These are phyloP conservation scores for Penicillium sp. DNA, from an alignment of 2,329 filamentous ascomycete species.

Conservation along the genomic window DNA sequence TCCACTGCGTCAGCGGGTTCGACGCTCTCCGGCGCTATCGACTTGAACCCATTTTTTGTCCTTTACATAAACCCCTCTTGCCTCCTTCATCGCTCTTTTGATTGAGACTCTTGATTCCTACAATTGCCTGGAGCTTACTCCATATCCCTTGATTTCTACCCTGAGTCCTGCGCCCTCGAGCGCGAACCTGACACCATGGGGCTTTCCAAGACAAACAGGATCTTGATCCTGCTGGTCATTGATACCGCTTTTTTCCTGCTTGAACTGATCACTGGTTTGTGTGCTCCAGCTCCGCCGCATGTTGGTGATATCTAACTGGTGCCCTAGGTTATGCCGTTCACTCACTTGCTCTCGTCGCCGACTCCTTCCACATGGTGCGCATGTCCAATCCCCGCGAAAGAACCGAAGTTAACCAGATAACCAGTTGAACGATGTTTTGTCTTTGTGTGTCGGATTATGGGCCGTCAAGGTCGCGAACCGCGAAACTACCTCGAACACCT, in stretches of 20 bases:
- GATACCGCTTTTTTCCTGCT: constrained; percentile 88
- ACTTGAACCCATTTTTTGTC: constrained; percentile 4
- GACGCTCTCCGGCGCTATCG: constrained; percentile 5
- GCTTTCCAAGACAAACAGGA: constrained; percentile 89
- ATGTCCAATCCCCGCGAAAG: background rate
- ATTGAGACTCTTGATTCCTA: background rate
- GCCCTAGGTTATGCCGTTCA: constrained; percentile 73
- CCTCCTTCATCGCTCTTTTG: background rate
- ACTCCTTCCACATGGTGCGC: constrained; percentile 95
- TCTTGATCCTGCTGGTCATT: constrained; percentile 88
- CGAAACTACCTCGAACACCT: constrained; percentile 79
- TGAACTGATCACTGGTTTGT: constrained; percentile 73
- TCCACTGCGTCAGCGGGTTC: constrained; percentile 16
- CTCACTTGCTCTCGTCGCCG: constrained; percentile 89
- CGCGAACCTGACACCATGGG: constrained; percentile 59
- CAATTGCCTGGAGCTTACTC: background rate
- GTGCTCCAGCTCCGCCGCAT: background rate
- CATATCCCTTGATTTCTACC: background rate
- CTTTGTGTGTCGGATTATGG: constrained; percentile 88
- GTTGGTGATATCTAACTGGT: constrained; percentile 16
- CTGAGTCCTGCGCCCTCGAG: constrained; percentile 24
- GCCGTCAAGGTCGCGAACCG: constrained; percentile 87
- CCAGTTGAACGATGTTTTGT: constrained; percentile 95
- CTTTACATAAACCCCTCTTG: background rate
- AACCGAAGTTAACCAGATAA: background rate